These are phyloP conservation scores for Suhomyces wounanorum DNA, from an alignment of 1,139 yeast genomes.

Conservation along the genomic window DNA sequence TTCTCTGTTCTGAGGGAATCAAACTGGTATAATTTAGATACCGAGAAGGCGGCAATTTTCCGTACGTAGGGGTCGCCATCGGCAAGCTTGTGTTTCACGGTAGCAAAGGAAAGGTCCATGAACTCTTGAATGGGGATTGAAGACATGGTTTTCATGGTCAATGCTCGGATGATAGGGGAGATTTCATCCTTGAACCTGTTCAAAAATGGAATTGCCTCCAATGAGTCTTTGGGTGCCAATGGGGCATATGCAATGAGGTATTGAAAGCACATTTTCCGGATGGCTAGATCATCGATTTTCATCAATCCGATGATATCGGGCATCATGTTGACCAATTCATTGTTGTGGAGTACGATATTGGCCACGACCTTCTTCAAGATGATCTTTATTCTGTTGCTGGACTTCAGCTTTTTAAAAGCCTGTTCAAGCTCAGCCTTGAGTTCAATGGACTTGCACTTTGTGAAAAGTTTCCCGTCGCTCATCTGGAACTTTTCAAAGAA, in stretches of 20 bases:
- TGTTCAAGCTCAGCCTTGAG: slow-evolving; percentile 56
- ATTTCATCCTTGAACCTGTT: slow-evolving; percentile 49
- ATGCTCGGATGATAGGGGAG: slow-evolving; percentile 36
- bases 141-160: slow-evolving; percentile 68
- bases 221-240: slow-evolving; percentile 52
- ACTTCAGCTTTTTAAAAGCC: slow-evolving; percentile 56
- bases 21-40: slow-evolving; percentile 66
- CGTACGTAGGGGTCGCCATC: slow-evolving; percentile 65
- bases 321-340: slow-evolving; percentile 68
- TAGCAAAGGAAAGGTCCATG: slow-evolving; percentile 33
- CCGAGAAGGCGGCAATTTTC: slow-evolving; percentile 68
- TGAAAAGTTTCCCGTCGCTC: slow-evolving; percentile 48
- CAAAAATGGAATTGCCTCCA: slow-evolving; percentile 58
- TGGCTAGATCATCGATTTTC: slow-evolving; percentile 66
- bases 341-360: slow-evolving; percentile 79
- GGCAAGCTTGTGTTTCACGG: slow-evolving; percentile 36
- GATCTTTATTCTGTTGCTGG: slow-evolving; percentile 50
- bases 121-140: slow-evolving; percentile 59
- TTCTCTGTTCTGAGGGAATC: slow-evolving; percentile 51
- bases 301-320: slow-evolving; percentile 68
- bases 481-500: slow-evolving; percentile 18
- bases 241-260: slow-evolving; percentile 64
- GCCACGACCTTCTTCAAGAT: slow-evolving; percentile 79
- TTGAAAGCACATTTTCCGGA: slow-evolving; percentile 66
- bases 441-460: slow-evolving; percentile 53